A percentile compares a stretch with the other conserved stretches of the same genome.
Evolutionary conservation across 371 early-diverging fungal genomes (phyloP).

Genomic region (Mucor mucedo): DNA sequence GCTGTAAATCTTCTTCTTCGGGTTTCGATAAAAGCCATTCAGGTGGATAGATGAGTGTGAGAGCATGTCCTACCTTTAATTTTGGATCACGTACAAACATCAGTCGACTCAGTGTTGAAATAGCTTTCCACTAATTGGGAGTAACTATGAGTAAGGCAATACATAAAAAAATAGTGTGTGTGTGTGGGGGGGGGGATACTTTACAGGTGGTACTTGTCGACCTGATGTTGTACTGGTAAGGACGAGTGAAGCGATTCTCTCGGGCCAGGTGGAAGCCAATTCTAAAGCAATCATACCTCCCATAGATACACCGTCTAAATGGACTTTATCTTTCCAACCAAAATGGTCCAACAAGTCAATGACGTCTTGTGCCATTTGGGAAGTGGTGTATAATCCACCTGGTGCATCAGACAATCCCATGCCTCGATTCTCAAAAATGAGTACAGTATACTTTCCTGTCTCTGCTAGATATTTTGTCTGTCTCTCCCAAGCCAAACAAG

Average conservation of each 20-base stretch:
- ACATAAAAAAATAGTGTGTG: no score
- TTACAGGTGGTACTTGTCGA: constrained; percentile 38
- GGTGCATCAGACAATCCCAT: constrained; percentile 64
- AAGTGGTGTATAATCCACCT: constrained; percentile 55
- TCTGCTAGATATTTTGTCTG: constrained; percentile 60
- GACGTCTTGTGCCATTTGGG: constrained; percentile 70
- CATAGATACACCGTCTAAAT: constrained; percentile 73
- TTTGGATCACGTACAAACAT: constrained; percentile 24
- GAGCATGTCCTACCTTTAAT: constrained; percentile 10
- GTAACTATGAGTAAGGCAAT: background rate
- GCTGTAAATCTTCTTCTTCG: background rate
- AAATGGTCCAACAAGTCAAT: constrained; percentile 60
- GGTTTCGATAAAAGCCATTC: constrained; percentile 30
- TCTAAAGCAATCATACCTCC: constrained; percentile 75
- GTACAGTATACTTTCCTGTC: constrained; percentile 63
- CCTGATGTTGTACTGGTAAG: constrained; percentile 37
- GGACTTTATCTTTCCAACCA: constrained; percentile 65
- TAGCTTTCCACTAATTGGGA: constrained; percentile 22
- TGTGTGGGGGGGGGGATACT: background rate
- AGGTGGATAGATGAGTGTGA: constrained; percentile 30
- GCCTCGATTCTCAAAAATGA: constrained; percentile 80
- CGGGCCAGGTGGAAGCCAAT: constrained; percentile 37
- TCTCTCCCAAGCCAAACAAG: constrained; percentile 53
- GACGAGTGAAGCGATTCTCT: constrained; percentile 32
- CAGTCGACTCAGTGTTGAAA: constrained; percentile 22